Percentiles rank a stretch among this genome's conserved stretches.
Conservation (phyloP, 1,139 yeast species). For the Taphrina deformans region DNA sequence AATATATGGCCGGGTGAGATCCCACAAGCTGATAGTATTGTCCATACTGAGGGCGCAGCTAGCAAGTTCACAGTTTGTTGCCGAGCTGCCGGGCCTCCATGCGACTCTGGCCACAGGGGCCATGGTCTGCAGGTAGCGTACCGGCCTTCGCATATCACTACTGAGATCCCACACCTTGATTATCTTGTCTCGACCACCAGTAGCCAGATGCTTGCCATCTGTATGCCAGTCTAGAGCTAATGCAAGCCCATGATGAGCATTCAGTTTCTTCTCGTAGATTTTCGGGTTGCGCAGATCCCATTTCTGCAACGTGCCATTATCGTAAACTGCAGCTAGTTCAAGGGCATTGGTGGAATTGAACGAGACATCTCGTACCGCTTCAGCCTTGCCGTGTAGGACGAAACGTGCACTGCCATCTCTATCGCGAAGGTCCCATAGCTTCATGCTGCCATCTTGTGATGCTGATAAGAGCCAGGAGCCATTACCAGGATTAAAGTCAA, state of each 20-base stretch:
- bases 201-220: slow-evolving; percentile 71
- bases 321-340: slow-evolving; percentile 73
- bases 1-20: slow-evolving; percentile 67
- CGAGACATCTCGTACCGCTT: slow-evolving; percentile 50
- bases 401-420: slow-evolving; percentile 39
- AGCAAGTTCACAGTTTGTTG: slow-evolving; percentile 57
- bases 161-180: slow-evolving; percentile 75
- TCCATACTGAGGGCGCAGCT: slow-evolving; percentile 72
- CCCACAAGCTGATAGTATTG: slow-evolving; percentile 70
- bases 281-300: slow-evolving; percentile 69
- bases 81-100: slow-evolving; percentile 54
- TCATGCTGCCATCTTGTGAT: slow-evolving; percentile 85
- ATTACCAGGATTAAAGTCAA: slow-evolving; percentile 64
- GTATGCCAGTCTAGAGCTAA: slow-evolving; percentile 88
- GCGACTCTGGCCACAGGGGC: slow-evolving; percentile 72
- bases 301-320: slow-evolving; percentile 80
- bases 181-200: slow-evolving; percentile 91
- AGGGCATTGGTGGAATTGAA: slow-evolving; percentile 49
- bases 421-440: slow-evolving; percentile 58
- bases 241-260: slow-evolving; percentile 92
- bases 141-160: slow-evolving; percentile 58
- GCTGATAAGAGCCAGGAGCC: slow-evolving; percentile 72
- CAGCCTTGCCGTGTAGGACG: slow-evolving; percentile 54
- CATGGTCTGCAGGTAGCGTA: slow-evolving; percentile 70
- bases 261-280: slow-evolving; percentile 63